Base-by-base conservation (phyloP, 768 basidiomycete genomes). In the Tricholoma saponaceum region DNA sequence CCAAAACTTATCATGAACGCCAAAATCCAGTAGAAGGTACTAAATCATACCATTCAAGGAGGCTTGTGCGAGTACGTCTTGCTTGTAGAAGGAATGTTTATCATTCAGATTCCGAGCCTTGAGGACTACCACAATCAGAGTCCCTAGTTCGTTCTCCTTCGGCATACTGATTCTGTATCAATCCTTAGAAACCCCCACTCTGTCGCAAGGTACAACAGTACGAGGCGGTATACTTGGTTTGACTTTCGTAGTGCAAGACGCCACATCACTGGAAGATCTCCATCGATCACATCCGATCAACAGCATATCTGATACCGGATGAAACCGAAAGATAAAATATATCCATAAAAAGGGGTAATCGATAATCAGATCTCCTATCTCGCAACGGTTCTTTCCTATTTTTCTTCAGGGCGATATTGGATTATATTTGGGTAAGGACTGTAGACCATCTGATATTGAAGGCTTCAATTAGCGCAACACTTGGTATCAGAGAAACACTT, bases 81-180 rank as follows among this genome's bases (percentile, higher is more conserved):
- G 94, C 70, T 97, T 98, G 71, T 90, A 88, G 67, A 97, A 89
- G 6, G 83, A 84, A 62, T 89, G 90, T 52, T 86, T 89, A 74
- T 95, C 89, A 58, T 82, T 82, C 20, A 96, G 78, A 66, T 96
- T 87, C 60, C 81, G 82, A 4, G 90, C 93, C 72, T 95, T 92
- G 62, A 95, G 82, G 16, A 95, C 81, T 43, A 95, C 89, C 30
- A 93, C 80, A 57, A 94, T 82, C 53, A 96, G 79, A 7, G 91
- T 95, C 14, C 94, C 94, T 26, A 95, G 73, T 71, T 86, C 83
- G 61, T 75, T 55, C 50, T 74, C 75, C 59, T 71, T 70, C 46
- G 74, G 67, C 67, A 74, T 72, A 61, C 3, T 44, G 30, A 12
- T n/a, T 25, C 23, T 23, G 25, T 14, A 26, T 16, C 7, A 18